Evolutionary conservation across 2,329 filamentous ascomycete species (phyloP), one percentile per base, ranked within the genome.

Genomic region (Dactylonectria macrodidyma): DNA sequence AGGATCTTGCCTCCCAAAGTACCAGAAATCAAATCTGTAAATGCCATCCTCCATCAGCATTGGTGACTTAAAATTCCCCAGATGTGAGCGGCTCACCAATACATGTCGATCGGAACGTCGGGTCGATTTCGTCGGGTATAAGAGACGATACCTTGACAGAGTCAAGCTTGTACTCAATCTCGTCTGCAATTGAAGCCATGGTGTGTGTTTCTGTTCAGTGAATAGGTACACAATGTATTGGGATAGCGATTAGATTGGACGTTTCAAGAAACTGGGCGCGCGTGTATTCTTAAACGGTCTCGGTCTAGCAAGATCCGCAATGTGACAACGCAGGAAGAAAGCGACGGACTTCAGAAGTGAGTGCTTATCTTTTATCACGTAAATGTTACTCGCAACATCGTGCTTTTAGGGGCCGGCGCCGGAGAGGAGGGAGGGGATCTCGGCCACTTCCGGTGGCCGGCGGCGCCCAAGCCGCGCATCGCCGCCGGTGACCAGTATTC

Each of bases 1-100:
- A 92, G 84, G 65, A 92, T 83, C 78, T 88, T 90, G 66, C 90
- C 89, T 69, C 89, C 90, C 51, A 92, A 80, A 7, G 87, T 82
- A 7, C 86, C 85, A 48, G 89, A 92, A 62, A 91, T 81, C 57
- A 92, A 82, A 76, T 92, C 90, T 91, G 68, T 19, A 46, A 10
- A 47, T 38, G 26, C 34, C 10, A 48, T 10, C 36, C 33, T 16
- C 36, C 36, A 57, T 59, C 62, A 68, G 54, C 30, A 56, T 36
- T 47, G 22, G 9, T 22, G n/a, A 36, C 50, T 55, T 22, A 7
- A 3, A 44, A 38, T 47, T 1, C 22, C n/a, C 51, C 38, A 16
- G 19, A 22, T 16, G 9, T 7, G 33, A 22, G 38, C n/a, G 30
- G 41, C 87, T 75, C 78, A 91, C 90, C 90, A 73, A 91, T 90